Evolutionary conservation across 2,329 filamentous ascomycete genomes (phyloP), one percentile per base, ranked within the genome.

Genomic region (Nemania diffusa): DNA sequence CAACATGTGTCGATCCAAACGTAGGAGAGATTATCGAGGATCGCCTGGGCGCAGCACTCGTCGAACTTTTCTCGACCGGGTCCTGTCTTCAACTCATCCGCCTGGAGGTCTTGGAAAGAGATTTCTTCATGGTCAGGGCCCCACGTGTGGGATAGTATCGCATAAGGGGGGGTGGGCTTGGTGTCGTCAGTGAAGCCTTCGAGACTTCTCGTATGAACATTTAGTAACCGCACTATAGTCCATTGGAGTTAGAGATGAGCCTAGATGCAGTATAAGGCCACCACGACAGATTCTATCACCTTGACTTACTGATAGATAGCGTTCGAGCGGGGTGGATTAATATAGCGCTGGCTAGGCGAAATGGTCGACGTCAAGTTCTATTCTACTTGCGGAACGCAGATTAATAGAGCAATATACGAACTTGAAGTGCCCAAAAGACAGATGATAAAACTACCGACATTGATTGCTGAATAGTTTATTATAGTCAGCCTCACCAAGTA

Each of bases 1-100:
- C 65, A 68, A 29, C 65, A 68, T 1, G 65, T 68, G 26, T 68
- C 65, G 17, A 65, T 65, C 65, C 65, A 68, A 1, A 24, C 57
- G 15, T 62, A 68, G 3, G 17, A n/a, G 26, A 61, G n/a, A 1
- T 34, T 40, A 11, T 68, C 57, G 2, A 13, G 17, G 1, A 2
- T 15, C 3, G 65, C 65, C 24, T 57, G 51, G 4, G 11, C 1
- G 15, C 65, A 65, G 27, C 65, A 62, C 3, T 29, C 20, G 1
- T 57, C 52, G 17, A 58, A 50, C 29, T 65, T 68, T 24, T 53
- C 34, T 3, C 29, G 4, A 2, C 61, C 65, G 2, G 17, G 26
- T 0, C 51, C 51, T 1, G 2, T 27, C 15, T 57, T 57, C 1
- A 26, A 15, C 17, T 34, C 9, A 2, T 32, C 37, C 2, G 3